Evolutionary conservation across 116 monocot genomes (phyloP), one percentile per base, ranked within the genome.

Genomic region (Dioscorea cayenensis): DNA sequence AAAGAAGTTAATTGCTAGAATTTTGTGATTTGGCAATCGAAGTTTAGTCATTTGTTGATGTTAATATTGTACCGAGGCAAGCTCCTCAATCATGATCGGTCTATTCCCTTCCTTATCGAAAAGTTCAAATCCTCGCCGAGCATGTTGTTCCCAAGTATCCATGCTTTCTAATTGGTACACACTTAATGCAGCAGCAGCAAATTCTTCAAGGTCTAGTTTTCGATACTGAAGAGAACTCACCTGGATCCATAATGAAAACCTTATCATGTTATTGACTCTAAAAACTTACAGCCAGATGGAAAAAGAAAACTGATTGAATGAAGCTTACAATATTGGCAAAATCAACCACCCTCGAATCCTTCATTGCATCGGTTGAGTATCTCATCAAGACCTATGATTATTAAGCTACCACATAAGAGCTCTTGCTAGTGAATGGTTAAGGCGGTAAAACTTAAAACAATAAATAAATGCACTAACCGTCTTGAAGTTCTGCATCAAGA

Each of bases 31-130:
- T 12, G 12, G 43, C 0, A 43, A 43, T 43, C 43, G 43, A 43
- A 2, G 19, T 19, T 2, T 19, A 55, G 14, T 32, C 2, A 32
- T 32, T 55, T 16, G 55, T n/a, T 55, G 12, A 11, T 55, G n/a
- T 55, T 55, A 18, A 17, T 6, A 60, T 55, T 75, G 66, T 87
- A 91, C 91, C 78, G 91, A 83, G 22, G 87, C 91, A 25, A 91
- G 87, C 52, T 91, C 92, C 29, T 88, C 88, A 4, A 92, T 92
- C 73, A 86, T 80, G 23, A 92, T 92, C 27, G 92, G 73, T 32
- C 84, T 74, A 68, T 92, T 92, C 58, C 86, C 89, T 38, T 88
- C 92, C 73, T 84, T 85, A 32, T 92, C 92, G 61, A 92, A 92
- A 32, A 92, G 70, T 22, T 92, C 92, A 60, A 81, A 92, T 27